Conservation (phyloP, 148 eudicot genomes). For the Heliamphora exappendiculata region DNA sequence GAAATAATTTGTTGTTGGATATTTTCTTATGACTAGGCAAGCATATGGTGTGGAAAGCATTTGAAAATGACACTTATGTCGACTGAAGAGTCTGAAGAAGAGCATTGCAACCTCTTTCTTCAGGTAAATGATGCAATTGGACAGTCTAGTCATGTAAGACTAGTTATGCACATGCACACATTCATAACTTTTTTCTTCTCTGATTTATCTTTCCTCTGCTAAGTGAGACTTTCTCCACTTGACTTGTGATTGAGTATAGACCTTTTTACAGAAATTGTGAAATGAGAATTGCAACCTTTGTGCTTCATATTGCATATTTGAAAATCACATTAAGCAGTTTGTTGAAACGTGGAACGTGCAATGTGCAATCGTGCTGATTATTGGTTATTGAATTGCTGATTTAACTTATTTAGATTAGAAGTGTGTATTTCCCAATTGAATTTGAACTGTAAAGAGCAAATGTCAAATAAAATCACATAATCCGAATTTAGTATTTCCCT, state of each 20-base stretch:
- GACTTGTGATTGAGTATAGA: background rate
- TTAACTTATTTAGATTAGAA: background rate
- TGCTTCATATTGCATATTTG: background rate
- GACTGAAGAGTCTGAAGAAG: slow-evolving; percentile 71
- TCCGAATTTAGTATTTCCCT: background rate
- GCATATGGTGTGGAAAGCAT: slow-evolving; percentile 83
- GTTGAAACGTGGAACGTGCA: background rate
- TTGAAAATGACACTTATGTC: slow-evolving; percentile 83
- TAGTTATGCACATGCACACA: background rate
- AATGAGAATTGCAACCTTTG: background rate
- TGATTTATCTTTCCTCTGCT: background rate
- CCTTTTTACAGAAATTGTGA: background rate
- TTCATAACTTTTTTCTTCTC: background rate
- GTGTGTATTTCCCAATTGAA: background rate
- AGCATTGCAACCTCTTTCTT: slow-evolving; percentile 54
- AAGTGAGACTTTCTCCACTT: background rate
- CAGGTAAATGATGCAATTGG: slow-evolving; percentile 38
- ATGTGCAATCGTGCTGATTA: background rate
- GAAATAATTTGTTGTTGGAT: slow-evolving; percentile 1
- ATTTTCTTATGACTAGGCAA: slow-evolving; percentile 44
- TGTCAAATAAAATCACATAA: background rate
- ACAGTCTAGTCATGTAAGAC: background rate
- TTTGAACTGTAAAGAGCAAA: background rate
- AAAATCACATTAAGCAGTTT: background rate
- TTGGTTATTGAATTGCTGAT: background rate